phyloP scores from a whole-genome alignment of 768 basidiomycete species.

The Asterophora parasitica region DNA sequence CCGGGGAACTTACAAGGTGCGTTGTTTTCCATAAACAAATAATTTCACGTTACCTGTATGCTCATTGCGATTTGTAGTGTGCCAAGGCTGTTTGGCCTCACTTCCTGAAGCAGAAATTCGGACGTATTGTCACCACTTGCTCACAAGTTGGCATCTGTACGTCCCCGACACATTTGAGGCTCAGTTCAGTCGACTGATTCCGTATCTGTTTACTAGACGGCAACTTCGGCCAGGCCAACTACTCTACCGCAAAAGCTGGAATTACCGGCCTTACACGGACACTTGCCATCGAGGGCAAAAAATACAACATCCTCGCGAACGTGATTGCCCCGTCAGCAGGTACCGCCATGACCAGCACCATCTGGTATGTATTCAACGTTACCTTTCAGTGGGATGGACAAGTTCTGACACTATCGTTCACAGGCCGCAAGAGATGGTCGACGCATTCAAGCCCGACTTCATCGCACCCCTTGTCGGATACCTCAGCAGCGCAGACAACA shows the following conservation, averaged over 20 bases:
- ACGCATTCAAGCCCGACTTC: conserved; percentile 92
- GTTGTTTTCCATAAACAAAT: conserved; percentile 3
- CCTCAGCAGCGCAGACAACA: conserved; percentile 79
- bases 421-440: conserved; percentile 81
- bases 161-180: conserved; percentile 23
- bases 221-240: conserved; percentile 95
- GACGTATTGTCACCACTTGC: conserved; percentile 91
- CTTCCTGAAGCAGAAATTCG: conserved; percentile 95
- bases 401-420: background rate
- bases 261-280: conserved; percentile 89
- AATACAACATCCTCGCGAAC: conserved; percentile 89
- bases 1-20: conserved; percentile 83
- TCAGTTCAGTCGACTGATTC: background rate
- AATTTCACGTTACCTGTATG: background rate
- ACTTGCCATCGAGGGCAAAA: conserved; percentile 85
- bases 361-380: conserved; percentile 46
- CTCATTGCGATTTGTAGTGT: conserved; percentile 47
- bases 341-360: conserved; percentile 85
- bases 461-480: conserved; percentile 93
- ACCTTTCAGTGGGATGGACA: background rate
- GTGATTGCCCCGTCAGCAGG: conserved; percentile 84
- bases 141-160: conserved; percentile 90
- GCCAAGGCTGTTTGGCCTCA: conserved; percentile 94
- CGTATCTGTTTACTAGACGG: conserved; percentile 53
- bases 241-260: conserved; percentile 89